phyloP scores from a whole-genome alignment of 2,329 filamentous ascomycete genomes.

The Pezicula radicicola region DNA sequence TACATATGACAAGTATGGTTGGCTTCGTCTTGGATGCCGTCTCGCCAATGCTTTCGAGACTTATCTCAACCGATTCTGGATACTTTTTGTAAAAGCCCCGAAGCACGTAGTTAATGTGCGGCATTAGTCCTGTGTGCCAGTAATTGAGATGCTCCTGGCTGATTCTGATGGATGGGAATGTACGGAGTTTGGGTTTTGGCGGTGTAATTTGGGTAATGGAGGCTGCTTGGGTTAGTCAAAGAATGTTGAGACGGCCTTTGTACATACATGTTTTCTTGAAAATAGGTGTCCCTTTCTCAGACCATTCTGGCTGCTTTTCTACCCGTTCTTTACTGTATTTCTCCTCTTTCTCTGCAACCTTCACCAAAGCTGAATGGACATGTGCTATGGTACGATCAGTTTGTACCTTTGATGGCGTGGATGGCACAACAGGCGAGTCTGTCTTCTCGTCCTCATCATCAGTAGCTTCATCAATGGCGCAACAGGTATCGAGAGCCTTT shows the following conservation, averaged over 20 bases:
- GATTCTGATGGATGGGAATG: slow-evolving; percentile 58
- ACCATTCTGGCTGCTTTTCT: slow-evolving; percentile 14
- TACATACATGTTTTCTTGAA: slow-evolving; percentile 16
- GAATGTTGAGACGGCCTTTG: background rate
- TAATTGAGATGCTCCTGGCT: slow-evolving; percentile 61
- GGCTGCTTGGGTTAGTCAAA: slow-evolving; percentile 8
- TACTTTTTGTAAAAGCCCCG: slow-evolving; percentile 70
- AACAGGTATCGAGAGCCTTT: slow-evolving; percentile 53
- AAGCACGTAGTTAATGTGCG: slow-evolving; percentile 69
- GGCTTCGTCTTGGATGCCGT: slow-evolving; percentile 63
- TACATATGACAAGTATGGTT: slow-evolving; percentile 75
- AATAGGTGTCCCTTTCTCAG: slow-evolving; percentile 18
- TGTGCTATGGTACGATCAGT: background rate
- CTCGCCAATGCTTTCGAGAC: slow-evolving; percentile 71
- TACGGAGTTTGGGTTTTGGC: slow-evolving; percentile 43
- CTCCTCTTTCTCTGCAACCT: background rate
- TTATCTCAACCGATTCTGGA: slow-evolving; percentile 75
- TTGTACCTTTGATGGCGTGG: slow-evolving; percentile 12
- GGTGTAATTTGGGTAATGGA: slow-evolving; percentile 14
- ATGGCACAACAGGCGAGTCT: slow-evolving; percentile 35
- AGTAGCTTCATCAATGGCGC: slow-evolving; percentile 56
- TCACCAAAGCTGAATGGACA: background rate
- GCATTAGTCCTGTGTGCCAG: slow-evolving; percentile 71
- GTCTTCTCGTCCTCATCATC: slow-evolving; percentile 49
- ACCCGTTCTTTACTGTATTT: background rate